These are phyloP conservation scores for Citrullus mucosospermus DNA, from an alignment of 306 rosid genomes.

Conservation along the genomic window DNA sequence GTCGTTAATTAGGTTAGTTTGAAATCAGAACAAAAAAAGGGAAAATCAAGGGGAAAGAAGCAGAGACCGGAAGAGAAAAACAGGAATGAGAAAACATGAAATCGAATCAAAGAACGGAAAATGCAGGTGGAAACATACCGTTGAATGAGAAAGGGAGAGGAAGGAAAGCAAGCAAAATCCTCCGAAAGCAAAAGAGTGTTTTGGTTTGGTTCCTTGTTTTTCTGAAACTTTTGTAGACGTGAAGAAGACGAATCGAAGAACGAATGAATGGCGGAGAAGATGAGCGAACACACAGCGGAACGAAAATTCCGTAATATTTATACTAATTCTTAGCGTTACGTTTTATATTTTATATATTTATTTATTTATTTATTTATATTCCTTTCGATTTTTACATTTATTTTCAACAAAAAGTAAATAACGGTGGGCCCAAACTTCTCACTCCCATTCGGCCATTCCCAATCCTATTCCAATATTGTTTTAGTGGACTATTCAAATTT, in stretches of 20 bases:
- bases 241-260: not conserved
- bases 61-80: not conserved
- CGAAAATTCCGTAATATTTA: slow-evolving; percentile 1
- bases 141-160: not conserved
- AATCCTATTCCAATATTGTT: too few relatives aligned
- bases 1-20: not conserved
- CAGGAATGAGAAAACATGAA: not conserved
- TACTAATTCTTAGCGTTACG: not conserved
- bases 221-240: not conserved
- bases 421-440: not conserved
- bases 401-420: too few relatives aligned
- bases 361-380: not conserved
- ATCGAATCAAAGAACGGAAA: not conserved
- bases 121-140: not conserved
- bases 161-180: not conserved
- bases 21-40: not conserved
- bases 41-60: not conserved
- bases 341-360: not conserved
- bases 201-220: not conserved
- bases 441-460: not conserved
- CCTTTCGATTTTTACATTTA: not conserved
- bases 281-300: not conserved
- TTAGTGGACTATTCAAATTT: too few relatives aligned
- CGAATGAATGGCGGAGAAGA: slow-evolving; percentile 3
- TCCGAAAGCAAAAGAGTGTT: not conserved